Conservation (phyloP, 1,284 basidiomycete genomes). For the Coniferiporia sulphurascens region DNA sequence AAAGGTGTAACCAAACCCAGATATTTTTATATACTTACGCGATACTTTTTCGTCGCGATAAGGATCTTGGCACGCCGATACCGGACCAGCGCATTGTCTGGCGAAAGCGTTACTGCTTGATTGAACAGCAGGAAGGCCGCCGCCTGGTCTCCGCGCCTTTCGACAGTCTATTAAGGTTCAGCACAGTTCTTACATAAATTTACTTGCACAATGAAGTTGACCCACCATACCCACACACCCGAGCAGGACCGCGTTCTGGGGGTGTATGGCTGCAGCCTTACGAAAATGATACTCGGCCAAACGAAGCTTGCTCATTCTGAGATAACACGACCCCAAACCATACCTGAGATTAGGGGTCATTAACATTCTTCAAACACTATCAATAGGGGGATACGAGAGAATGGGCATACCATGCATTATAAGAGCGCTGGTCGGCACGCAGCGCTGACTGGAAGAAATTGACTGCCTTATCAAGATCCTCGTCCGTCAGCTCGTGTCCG, state of each 20-base stretch:
- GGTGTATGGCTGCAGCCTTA: conserved; percentile 85
- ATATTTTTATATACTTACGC: conserved; percentile 49
- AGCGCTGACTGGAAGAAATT: conserved; percentile 87
- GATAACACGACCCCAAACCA: conserved; percentile 92
- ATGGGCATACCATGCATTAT: conserved; percentile 83
- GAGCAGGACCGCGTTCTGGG: conserved; percentile 83
- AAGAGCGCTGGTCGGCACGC: conserved; percentile 83
- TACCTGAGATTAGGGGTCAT: conserved; percentile 56
- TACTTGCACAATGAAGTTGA: conserved; percentile 22
- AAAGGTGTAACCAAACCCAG: conserved; percentile 12
- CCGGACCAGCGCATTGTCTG: conserved; percentile 83
- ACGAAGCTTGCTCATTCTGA: conserved; percentile 84
- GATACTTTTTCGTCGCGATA: conserved; percentile 75
- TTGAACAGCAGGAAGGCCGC: conserved; percentile 77
- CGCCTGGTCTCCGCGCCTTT: conserved; percentile 69
- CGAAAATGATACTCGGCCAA: conserved; percentile 93
- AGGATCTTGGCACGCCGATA: conserved; percentile 88
- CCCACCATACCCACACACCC: conserved; percentile 89
- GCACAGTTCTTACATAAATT: conserved; percentile 8
- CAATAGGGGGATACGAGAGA: background rate
- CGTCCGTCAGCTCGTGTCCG: conserved; percentile 92
- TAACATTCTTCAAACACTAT: conserved; percentile 2
- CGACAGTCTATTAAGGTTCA: conserved; percentile 58
- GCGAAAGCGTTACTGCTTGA: conserved; percentile 67
- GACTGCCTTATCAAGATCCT: conserved; percentile 86